Evolutionary conservation across 2,329 filamentous ascomycete genomes (phyloP), one percentile per base, ranked within the genome.

Genomic region (Penicillium brasilianum): DNA sequence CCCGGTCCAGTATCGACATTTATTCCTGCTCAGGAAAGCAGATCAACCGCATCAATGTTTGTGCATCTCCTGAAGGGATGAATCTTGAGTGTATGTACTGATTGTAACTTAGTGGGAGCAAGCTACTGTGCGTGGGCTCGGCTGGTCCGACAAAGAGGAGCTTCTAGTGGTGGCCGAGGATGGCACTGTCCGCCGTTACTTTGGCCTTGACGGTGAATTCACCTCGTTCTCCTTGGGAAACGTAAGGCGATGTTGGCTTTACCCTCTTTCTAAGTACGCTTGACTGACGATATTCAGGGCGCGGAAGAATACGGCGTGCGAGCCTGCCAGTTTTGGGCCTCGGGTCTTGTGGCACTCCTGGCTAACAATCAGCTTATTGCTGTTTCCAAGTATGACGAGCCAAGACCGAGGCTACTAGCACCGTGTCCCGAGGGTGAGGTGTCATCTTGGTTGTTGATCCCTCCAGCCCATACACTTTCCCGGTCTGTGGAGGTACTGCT

Each of bases 61-160:
- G 79, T 66, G 43, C 22, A n/a, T 43, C 10, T 20, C 18, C 3
- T 34, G n/a, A n/a, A 22, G 20, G 2, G 13, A 2, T 2, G 16
- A 46, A n/a, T 22, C 2, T 2, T 44, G 13, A 30, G 9, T 46
- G 16, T 22, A 48, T 20, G 51, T 49, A 48, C 53, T 59, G 46
- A 64, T 49, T 10, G 6, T 6, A 4, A 41, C 60, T 20, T 65
- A 90, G 75, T 98, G 94, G 93, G 94, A 98, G 71, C 92, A 93
- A 78, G 92, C 92, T 49, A 83, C 88, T 3, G 91, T 99, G 72
- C 90, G 89, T 76, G 93, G 92, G 1, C 84, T 99, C 20, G 95
- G 95, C 36, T 99, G 95, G 95, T 97, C 93, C 20, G 94, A 97
- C 72, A 92, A 97, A 66, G 95, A 99, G 82, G 90, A 91, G 74